Evolutionary conservation across 495 filamentous ascomycete species (phyloP).

Genomic region (Aspergillus baeticus): DNA sequence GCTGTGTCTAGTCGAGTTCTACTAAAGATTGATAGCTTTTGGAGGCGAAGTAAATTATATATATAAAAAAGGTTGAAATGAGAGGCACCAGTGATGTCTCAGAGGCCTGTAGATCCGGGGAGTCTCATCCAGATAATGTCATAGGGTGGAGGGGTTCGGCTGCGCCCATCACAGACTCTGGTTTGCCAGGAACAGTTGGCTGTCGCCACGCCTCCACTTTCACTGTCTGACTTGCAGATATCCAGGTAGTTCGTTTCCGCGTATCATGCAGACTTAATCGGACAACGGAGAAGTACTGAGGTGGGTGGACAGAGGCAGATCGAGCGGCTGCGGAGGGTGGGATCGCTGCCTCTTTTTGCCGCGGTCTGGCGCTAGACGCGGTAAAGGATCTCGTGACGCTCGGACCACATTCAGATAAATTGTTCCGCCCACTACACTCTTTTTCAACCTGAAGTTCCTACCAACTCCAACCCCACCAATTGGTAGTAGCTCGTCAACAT

Average conservation of each 20-base stretch:
- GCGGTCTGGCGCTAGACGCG: conserved; percentile 26
- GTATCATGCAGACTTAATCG: conserved; percentile 7
- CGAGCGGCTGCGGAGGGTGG: conserved; percentile 20
- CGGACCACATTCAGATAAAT: conserved; percentile 45
- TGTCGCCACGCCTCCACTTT: conserved; percentile 19
- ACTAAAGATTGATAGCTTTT: neutral
- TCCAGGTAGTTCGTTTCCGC: neutral
- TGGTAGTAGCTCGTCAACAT: conserved; percentile 6
- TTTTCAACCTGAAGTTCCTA: neutral
- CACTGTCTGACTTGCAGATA: neutral
- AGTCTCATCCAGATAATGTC: conserved; percentile 3
- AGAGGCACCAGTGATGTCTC: neutral
- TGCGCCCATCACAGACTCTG: conserved; percentile 22
- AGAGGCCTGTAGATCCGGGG: neutral
- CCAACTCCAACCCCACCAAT: conserved; percentile 3
- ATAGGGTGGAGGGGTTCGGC: conserved; percentile 24
- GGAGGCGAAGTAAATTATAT: neutral
- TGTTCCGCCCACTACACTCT: neutral
- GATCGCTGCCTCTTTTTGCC: conserved; percentile 19
- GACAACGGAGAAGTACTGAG: neutral
- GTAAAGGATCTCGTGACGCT: conserved; percentile 38
- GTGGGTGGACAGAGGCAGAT: neutral
- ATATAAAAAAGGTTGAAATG: neutral
- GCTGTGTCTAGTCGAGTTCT: conserved; percentile 4
- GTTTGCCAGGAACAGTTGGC: conserved; percentile 15